Percentiles rank a stretch among this genome's conserved stretches.
These are phyloP conservation scores for Hypericum perforatum DNA, from an alignment of 345 rosid species.

Conservation along the genomic window DNA sequence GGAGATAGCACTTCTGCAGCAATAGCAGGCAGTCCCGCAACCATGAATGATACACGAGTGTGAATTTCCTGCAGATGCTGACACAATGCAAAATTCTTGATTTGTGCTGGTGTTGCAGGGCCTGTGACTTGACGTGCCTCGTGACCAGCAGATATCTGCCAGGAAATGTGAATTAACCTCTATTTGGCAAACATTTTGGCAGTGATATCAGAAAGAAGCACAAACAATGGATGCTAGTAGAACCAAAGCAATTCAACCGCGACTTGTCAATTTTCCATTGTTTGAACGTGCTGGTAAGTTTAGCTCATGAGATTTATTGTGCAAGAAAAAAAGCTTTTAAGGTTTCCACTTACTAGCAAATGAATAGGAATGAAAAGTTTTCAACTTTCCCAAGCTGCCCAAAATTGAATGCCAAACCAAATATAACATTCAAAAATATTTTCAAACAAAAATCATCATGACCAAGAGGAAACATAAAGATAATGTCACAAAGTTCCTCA, in stretches of 20 bases:
- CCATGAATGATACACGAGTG: constrained; percentile 56
- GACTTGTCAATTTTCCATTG: too few species aligned
- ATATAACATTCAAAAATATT: background rate
- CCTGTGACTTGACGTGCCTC: constrained; percentile 85
- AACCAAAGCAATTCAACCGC: background rate
- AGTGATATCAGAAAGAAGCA: background rate
- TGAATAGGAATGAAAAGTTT: too few species aligned
- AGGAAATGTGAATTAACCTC: constrained; percentile 14
- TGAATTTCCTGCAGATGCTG: constrained; percentile 94
- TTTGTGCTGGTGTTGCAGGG: constrained; percentile 78
- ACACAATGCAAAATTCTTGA: constrained; percentile 78
- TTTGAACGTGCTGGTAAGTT: too few species aligned
- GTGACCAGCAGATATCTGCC: constrained; percentile 91
- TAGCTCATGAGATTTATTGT: too few species aligned
- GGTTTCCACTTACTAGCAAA: too few species aligned
- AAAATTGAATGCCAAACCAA: too few species aligned
- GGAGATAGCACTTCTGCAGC: constrained; percentile 79
- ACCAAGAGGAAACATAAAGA: background rate
- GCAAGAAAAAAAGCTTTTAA: too few species aligned
- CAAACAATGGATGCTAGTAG: constrained; percentile 4
- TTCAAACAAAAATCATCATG: background rate
- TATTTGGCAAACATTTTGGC: constrained; percentile 4
- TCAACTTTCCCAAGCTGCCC: too few species aligned
- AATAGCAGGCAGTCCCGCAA: constrained; percentile 55
- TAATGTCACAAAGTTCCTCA: background rate